Evolutionary conservation across 768 basidiomycete genomes (phyloP).

Genomic region (Pleurotus tuoliensis): DNA sequence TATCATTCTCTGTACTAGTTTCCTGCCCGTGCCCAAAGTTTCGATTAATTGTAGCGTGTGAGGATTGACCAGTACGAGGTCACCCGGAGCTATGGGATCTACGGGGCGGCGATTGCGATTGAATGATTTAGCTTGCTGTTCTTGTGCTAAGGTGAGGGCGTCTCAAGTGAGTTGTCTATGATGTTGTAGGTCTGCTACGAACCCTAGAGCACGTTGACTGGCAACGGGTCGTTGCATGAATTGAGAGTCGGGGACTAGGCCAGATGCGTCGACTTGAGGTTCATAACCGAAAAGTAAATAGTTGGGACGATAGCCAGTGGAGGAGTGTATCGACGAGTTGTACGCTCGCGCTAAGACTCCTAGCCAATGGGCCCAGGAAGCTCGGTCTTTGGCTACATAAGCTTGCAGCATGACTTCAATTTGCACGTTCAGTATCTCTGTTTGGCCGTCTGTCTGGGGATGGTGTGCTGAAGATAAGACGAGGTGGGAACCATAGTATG

Average conservation of each 20-base stretch:
- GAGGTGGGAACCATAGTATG: slow-evolving; percentile 12
- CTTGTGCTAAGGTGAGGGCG: slow-evolving; percentile 15
- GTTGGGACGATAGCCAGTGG: slow-evolving; percentile 18
- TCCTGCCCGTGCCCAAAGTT: slow-evolving; percentile 16
- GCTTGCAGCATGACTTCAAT: slow-evolving; percentile 19
- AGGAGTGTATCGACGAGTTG: slow-evolving; percentile 16
- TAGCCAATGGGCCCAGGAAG: slow-evolving; percentile 19
- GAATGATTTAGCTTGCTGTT: slow-evolving; percentile 16
- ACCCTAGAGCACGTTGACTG: slow-evolving; percentile 10
- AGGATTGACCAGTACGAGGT: slow-evolving; percentile 20
- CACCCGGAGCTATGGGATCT: not conserved
- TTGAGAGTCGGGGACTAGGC: not conserved
- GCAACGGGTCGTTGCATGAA: not conserved
- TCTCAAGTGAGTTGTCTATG: slow-evolving; percentile 13
- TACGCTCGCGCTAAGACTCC: slow-evolving; percentile 19
- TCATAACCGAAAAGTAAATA: slow-evolving; percentile 16
- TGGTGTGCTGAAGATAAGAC: slow-evolving; percentile 29
- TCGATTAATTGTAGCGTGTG: slow-evolving; percentile 20
- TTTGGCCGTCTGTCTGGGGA: slow-evolving; percentile 35
- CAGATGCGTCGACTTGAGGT: slow-evolving; percentile 9
- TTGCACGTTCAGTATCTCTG: slow-evolving; percentile 22
- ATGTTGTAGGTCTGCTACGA: not conserved
- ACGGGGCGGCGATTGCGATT: slow-evolving; percentile 14
- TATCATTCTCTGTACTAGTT: slow-evolving; percentile 18
- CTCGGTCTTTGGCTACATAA: slow-evolving; percentile 15